Conservation (phyloP, 2,329 filamentous ascomycete species). For the Colletotrichum melonis region DNA sequence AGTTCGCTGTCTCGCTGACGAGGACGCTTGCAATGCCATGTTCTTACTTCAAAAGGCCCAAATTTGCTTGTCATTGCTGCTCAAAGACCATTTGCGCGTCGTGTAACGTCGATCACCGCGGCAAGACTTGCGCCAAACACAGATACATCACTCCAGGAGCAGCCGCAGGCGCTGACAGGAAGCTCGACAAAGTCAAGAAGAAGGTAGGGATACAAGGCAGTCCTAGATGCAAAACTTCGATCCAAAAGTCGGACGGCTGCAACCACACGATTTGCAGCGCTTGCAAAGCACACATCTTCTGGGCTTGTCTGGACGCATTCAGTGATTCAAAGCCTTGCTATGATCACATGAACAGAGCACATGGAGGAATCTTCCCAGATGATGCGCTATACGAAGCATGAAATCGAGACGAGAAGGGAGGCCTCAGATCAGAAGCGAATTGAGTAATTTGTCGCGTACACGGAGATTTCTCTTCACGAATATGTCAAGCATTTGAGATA, state of each 20-base stretch:
- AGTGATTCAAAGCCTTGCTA: slow-evolving; percentile 36
- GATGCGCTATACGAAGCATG: background rate
- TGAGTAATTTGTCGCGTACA: no score
- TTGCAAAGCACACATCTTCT: slow-evolving; percentile 59
- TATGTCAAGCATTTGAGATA: no score
- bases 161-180: slow-evolving; percentile 41
- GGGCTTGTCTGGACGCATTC: slow-evolving; percentile 56
- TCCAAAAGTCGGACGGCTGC: slow-evolving; percentile 58
- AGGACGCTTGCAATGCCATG: no score
- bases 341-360: slow-evolving; percentile 39
- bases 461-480: no score
- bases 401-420: background rate
- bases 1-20: no score
- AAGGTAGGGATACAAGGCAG: slow-evolving; percentile 52
- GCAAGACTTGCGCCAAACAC: slow-evolving; percentile 48
- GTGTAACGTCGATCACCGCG: slow-evolving; percentile 48
- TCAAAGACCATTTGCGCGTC: slow-evolving; percentile 46
- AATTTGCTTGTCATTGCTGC: no score
- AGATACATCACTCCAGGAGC: slow-evolving; percentile 41
- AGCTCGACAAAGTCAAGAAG: slow-evolving; percentile 44
- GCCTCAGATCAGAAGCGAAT: no score
- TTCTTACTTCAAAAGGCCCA: no score
- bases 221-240: slow-evolving; percentile 50
- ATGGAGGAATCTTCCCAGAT: slow-evolving; percentile 33
- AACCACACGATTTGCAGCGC: slow-evolving; percentile 56